Evolutionary conservation across 2,329 filamentous ascomycete species (phyloP).

Genomic region (Colletotrichum musae): DNA sequence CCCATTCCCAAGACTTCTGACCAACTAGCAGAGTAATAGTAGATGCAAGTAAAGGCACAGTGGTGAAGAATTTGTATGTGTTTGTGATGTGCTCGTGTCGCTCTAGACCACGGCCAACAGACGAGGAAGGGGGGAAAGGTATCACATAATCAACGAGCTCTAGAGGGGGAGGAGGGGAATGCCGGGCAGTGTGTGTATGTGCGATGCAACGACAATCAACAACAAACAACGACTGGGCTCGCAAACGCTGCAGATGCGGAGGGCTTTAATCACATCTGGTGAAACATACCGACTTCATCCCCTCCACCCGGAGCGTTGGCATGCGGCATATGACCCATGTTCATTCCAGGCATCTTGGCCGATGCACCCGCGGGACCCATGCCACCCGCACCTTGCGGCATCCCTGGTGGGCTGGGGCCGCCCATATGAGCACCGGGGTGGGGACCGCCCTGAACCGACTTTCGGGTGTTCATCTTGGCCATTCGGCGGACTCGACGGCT

Average conservation of each 20-base stretch:
- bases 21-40: constrained; percentile 39
- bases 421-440: constrained; percentile 76
- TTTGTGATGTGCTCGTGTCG: constrained; percentile 39
- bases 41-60: constrained; percentile 40
- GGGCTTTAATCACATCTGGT: constrained; percentile 81
- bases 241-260: constrained; percentile 57
- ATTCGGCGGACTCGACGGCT: constrained; percentile 93
- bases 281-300: constrained; percentile 98
- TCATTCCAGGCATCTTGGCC: constrained; percentile 76
- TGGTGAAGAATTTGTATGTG: constrained; percentile 36
- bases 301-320: constrained; percentile 76
- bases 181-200: constrained; percentile 42
- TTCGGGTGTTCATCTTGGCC: constrained; percentile 95
- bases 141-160: constrained; percentile 49
- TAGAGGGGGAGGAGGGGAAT: constrained; percentile 19
- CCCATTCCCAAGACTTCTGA: constrained; percentile 48
- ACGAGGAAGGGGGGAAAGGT: constrained; percentile 46
- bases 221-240: constrained; percentile 39
- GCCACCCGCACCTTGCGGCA: constrained; percentile 72
- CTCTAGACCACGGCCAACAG: constrained; percentile 40
- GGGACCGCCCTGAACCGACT: constrained; percentile 74
- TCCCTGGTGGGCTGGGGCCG: constrained; percentile 75
- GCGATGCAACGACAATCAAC: constrained; percentile 45
- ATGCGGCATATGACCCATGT: constrained; percentile 81
- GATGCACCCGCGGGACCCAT: constrained; percentile 71